These are phyloP conservation scores for Orychophragmus violaceus DNA, from an alignment of 345 rosid genomes.

Conservation along the genomic window DNA sequence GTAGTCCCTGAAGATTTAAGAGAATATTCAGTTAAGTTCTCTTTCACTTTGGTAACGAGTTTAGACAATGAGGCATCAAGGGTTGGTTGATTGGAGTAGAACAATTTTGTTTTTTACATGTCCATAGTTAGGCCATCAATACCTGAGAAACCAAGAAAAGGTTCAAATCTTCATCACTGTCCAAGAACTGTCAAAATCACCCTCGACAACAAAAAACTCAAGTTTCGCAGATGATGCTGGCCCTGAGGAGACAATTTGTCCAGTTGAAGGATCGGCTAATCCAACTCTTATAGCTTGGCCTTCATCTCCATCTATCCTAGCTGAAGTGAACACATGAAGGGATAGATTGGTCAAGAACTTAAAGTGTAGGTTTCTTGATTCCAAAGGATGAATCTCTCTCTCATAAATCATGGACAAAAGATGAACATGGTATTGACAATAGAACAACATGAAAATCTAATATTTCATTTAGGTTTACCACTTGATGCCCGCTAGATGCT, in stretches of 20 bases:
- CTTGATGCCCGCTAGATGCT: slow-evolving; percentile 55
- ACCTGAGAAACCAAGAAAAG: too few species aligned
- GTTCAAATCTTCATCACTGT: too few species aligned
- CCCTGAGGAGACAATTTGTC: slow-evolving; percentile 53
- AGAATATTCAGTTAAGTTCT: too few species aligned
- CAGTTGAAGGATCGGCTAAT: slow-evolving; percentile 56
- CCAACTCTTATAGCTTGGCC: slow-evolving; percentile 56
- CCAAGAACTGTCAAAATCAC: slow-evolving; percentile 87
- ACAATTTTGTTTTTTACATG: too few species aligned
- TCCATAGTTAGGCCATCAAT: too few species aligned
- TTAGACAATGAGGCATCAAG: too few species aligned
- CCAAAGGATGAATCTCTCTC: slow-evolving; percentile 50
- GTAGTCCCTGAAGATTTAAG: too few species aligned
- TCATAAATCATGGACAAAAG: slow-evolving; percentile 60
- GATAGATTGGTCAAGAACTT: slow-evolving; percentile 63
- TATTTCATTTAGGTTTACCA: slow-evolving; percentile 38
- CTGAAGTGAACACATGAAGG: slow-evolving; percentile 90
- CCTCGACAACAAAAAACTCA: slow-evolving; percentile 88
- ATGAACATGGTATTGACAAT: neutral
- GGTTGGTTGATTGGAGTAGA: too few species aligned
- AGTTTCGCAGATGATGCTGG: slow-evolving; percentile 69
- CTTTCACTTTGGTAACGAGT: too few species aligned
- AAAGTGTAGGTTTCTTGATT: slow-evolving; percentile 60
- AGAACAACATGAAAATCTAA: neutral
- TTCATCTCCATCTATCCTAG: slow-evolving; percentile 88